phyloP scores from a whole-genome alignment of 1,139 yeast genomes.

The Neolecta irregularis region DNA sequence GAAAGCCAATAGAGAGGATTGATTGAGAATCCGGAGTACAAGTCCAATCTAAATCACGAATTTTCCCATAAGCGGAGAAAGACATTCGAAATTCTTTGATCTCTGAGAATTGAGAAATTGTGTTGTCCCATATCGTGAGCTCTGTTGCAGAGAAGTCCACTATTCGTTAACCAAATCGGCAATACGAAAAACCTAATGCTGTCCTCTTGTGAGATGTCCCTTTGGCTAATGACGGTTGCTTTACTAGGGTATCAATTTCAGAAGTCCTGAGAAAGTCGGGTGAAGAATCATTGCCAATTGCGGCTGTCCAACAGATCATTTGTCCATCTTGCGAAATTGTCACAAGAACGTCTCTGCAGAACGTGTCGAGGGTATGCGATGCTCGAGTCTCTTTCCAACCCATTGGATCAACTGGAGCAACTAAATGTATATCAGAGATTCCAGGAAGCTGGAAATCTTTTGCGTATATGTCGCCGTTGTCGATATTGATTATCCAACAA shows the following conservation, averaged over 20 bases:
- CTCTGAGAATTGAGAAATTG: conserved; percentile 15
- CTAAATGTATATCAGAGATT: conserved; percentile 20
- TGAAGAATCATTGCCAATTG: conserved; percentile 19
- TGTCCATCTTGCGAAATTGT: conserved; percentile 42
- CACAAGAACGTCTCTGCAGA: conserved; percentile 40
- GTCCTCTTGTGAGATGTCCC: conserved; percentile 65
- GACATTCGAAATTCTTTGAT: conserved; percentile 38
- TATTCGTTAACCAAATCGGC: not conserved
- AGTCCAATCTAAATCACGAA: conserved; percentile 70
- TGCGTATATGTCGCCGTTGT: not conserved
- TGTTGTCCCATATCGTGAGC: conserved; percentile 64
- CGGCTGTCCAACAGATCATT: conserved; percentile 37
- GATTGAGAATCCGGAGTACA: conserved; percentile 49
- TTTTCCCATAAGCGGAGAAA: conserved; percentile 27
- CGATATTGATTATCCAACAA: not conserved
- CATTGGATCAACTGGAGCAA: conserved; percentile 54
- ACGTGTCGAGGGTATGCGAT: conserved; percentile 25
- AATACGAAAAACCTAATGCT: conserved; percentile 31
- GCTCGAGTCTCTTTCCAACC: conserved; percentile 33
- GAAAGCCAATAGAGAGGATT: conserved; percentile 65
- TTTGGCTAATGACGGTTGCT: conserved; percentile 38
- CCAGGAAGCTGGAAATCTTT: too few species aligned
- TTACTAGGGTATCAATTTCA: conserved; percentile 40
- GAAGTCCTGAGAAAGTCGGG: conserved; percentile 36
- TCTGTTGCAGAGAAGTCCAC: conserved; percentile 38